phyloP scores from a whole-genome alignment of 1,139 yeast genomes.

The Zygoascus hellenicus region DNA sequence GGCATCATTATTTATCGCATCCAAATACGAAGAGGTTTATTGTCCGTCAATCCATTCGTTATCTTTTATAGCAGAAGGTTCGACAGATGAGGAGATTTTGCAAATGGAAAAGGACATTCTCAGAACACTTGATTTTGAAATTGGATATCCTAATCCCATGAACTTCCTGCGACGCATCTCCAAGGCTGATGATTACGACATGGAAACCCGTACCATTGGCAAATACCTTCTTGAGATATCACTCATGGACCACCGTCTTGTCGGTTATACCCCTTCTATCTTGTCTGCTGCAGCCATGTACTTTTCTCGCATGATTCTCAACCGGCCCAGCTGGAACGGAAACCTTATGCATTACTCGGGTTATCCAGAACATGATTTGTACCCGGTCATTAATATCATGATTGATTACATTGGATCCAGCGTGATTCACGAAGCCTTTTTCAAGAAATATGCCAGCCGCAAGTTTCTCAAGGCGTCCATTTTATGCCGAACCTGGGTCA shows the following conservation, averaged over 20 bases:
- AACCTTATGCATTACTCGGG: conserved; percentile 86
- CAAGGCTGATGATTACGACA: conserved; percentile 92
- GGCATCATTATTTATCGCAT: conserved; percentile 84
- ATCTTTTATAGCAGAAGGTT: conserved; percentile 83
- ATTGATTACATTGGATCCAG: conserved; percentile 70
- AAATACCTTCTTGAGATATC: conserved; percentile 82
- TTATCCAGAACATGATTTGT: conserved; percentile 67
- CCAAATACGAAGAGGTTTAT: conserved; percentile 92
- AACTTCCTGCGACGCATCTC: conserved; percentile 87
- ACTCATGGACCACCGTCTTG: conserved; percentile 71
- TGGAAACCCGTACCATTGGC: conserved; percentile 86
- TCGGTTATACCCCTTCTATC: conserved; percentile 73
- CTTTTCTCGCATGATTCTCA: conserved; percentile 72
- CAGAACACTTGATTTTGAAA: conserved; percentile 68
- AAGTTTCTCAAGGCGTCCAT: conserved; percentile 89
- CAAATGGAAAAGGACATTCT: conserved; percentile 82
- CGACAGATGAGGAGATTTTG: conserved; percentile 76
- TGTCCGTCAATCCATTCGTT: conserved; percentile 85
- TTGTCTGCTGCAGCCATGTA: conserved; percentile 93
- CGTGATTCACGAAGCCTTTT: conserved; percentile 88
- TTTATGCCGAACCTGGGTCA: conserved; percentile 88
- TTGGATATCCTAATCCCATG: conserved; percentile 91
- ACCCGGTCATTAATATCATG: conserved; percentile 65
- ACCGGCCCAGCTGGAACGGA: conserved; percentile 59
- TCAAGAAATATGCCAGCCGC: conserved; percentile 87